phyloP scores from a whole-genome alignment of 805 yeast species.

The Maudiozyma bulderi region DNA sequence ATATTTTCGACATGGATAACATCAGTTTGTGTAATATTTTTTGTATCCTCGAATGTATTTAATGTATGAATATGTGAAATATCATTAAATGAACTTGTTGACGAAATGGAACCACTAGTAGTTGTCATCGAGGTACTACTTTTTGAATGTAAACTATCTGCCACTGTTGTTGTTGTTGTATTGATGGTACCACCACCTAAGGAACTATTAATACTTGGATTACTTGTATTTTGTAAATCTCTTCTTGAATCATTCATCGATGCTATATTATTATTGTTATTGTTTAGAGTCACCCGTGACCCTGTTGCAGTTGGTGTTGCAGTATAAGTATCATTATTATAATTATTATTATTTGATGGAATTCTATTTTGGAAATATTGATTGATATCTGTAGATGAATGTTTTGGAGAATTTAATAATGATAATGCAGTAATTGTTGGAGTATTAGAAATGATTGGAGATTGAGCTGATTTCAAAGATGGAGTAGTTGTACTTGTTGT shows the following conservation, averaged over 20 bases:
- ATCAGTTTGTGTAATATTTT: background rate
- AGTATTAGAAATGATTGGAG: background rate
- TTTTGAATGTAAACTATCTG: background rate
- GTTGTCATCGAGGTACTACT: background rate
- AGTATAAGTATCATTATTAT: background rate
- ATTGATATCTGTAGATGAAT: slow-evolving; percentile 2
- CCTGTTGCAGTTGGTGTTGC: background rate
- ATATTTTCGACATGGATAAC: slow-evolving; percentile 11
- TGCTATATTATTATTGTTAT: background rate
- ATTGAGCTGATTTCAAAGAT: background rate
- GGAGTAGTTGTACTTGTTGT: background rate
- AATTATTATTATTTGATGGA: background rate
- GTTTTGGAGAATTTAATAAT: slow-evolving; percentile 2
- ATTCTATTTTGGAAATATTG: slow-evolving; percentile 3
- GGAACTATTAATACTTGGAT: slow-evolving; percentile 1
- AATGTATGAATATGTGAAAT: background rate
- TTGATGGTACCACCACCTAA: background rate
- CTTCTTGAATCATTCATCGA: background rate
- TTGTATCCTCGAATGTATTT: background rate
- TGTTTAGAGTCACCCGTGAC: background rate
- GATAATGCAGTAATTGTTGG: slow-evolving; percentile 5
- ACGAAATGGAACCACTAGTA: background rate
- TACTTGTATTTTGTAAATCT: background rate
- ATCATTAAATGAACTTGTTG: background rate
- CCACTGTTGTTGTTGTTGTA: background rate